Conservation (phyloP, 768 basidiomycete species). For the Mycena metata region DNA sequence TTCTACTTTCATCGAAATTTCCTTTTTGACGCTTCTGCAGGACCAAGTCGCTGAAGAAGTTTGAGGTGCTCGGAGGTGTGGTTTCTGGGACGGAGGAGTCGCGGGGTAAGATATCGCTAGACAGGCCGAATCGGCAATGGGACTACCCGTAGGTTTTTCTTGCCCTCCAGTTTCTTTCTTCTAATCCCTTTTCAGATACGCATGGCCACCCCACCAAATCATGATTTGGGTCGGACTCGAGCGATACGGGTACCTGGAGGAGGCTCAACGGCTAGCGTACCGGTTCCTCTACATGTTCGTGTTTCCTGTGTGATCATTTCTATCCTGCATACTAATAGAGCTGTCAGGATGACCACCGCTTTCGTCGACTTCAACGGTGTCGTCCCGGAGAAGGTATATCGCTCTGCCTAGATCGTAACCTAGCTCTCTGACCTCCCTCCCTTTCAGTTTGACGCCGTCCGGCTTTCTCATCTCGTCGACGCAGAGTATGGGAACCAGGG, state of each 20-base stretch:
- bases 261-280: constrained; percentile 94
- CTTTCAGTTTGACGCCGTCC: constrained; percentile 92
- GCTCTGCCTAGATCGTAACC: constrained; percentile 1
- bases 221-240: constrained; percentile 99
- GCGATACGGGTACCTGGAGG: constrained; percentile 94
- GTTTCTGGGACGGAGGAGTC: constrained; percentile 98
- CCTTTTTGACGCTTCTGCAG: constrained; percentile 56
- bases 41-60: constrained; percentile 90
- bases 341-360: constrained; percentile 87
- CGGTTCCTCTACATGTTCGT: constrained; percentile 96
- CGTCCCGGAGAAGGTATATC: constrained; percentile 90
- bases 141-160: constrained; percentile 85
- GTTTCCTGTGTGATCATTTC: background rate
- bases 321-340: background rate
- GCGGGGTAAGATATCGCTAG: constrained; percentile 94
- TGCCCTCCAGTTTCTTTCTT: constrained; percentile 3
- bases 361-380: constrained; percentile 98
- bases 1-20: constrained; percentile 12
- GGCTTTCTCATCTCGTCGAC: constrained; percentile 94
- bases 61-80: constrained; percentile 95
- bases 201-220: constrained; percentile 98
- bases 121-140: constrained; percentile 98
- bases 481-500: constrained; percentile 98
- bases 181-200: constrained; percentile 62
- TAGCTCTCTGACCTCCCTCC: constrained; percentile 21